phyloP scores from a whole-genome alignment of 257 asterid genomes.

The Solanum boliviense region DNA sequence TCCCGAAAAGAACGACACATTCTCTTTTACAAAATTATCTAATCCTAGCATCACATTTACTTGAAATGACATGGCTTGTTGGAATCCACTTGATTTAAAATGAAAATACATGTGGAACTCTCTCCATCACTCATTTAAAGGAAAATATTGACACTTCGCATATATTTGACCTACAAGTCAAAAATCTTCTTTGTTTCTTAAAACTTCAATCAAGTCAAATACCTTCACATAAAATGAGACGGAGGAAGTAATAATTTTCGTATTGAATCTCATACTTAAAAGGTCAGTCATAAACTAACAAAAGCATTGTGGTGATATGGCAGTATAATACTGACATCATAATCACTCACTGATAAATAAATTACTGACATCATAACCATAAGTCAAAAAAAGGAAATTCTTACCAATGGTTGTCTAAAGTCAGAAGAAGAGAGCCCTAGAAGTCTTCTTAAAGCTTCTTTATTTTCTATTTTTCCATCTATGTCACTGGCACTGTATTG shows the following conservation, averaged over 20 bases:
- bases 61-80: not conserved
- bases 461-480: slow-evolving; percentile 71
- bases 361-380: not conserved
- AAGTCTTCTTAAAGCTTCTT: slow-evolving; percentile 65
- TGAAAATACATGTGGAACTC: not conserved
- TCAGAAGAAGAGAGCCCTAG: slow-evolving; percentile 52
- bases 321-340: not conserved
- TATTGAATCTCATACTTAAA: not conserved
- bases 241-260: not conserved
- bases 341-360: not conserved
- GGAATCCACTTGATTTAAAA: not conserved
- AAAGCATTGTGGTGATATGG: not conserved
- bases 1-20: not conserved
- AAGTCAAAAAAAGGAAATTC: not conserved
- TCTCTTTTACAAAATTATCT: not conserved
- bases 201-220: not conserved
- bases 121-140: not conserved
- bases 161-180: not conserved
- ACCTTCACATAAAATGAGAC: not conserved
- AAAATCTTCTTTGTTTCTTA: not conserved
- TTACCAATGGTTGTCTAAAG: slow-evolving; percentile 68
- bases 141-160: not conserved
- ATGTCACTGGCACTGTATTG: slow-evolving; percentile 64
- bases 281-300: not conserved
- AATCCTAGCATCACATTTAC: not conserved